Evolutionary conservation across 2,329 filamentous ascomycete species (phyloP).

Genomic region (Ophidiomyces ophidiicola): DNA sequence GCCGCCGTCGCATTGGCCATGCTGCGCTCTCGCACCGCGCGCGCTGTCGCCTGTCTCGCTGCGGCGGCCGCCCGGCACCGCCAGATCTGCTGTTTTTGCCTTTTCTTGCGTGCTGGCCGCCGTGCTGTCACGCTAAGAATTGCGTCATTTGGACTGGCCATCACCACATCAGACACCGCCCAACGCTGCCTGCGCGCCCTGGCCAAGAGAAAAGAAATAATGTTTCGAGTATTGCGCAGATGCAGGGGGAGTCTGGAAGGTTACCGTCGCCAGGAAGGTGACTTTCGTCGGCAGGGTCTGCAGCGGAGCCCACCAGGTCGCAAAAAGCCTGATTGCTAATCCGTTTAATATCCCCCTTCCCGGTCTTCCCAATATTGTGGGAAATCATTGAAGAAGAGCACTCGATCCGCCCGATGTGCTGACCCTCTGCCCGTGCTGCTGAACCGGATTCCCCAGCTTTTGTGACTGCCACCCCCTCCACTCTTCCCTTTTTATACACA

Average conservation of each 20-base stretch:
- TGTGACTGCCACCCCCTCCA: conserved; percentile 4
- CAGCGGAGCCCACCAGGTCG: conserved; percentile 2
- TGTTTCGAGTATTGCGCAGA: conserved; percentile 6
- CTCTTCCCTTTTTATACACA: not conserved
- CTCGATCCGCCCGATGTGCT: not conserved
- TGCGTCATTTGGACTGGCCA: conserved; percentile 29
- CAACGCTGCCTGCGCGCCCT: conserved; percentile 1
- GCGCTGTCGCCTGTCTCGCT: no score
- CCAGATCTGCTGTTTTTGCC: no score
- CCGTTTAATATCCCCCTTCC: conserved; percentile 3
- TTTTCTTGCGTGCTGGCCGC: no score
- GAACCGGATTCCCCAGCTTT: not conserved
- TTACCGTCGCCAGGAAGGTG: conserved; percentile 1
- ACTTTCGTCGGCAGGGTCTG: conserved; percentile 3
- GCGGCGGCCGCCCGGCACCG: no score
- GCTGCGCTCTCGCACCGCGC: no score
- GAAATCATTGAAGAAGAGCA: conserved; percentile 10
- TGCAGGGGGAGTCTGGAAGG: conserved; percentile 7
- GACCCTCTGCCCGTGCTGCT: not conserved
- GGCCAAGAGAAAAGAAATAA: not conserved
- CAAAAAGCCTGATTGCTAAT: conserved; percentile 9
- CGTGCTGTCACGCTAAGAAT: conserved; percentile 21
- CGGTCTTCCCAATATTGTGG: conserved; percentile 3
- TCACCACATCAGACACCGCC: conserved; percentile 21
- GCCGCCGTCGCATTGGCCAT: no score